phyloP scores from a whole-genome alignment of 2,329 filamentous ascomycete genomes.

The Cladosporium sp. region DNA sequence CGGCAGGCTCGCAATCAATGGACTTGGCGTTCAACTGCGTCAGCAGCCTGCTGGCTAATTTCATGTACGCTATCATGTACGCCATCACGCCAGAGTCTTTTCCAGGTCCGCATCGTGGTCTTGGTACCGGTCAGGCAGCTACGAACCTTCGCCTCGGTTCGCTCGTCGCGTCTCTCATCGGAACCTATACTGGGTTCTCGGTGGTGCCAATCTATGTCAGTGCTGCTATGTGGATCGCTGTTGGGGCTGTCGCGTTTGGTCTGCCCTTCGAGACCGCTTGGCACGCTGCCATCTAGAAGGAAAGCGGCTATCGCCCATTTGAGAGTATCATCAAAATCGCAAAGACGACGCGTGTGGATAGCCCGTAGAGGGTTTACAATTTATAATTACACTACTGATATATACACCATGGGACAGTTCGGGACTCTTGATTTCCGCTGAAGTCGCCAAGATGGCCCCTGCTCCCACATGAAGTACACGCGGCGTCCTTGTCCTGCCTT shows the following conservation, averaged over 20 bases:
- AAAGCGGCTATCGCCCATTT: neutral
- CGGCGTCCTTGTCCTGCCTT: too few relatives aligned
- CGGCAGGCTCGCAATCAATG: slow-evolving; percentile 39
- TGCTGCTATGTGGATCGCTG: slow-evolving; percentile 5
- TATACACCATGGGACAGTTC: too few relatives aligned
- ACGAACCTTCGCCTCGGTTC: slow-evolving; percentile 35
- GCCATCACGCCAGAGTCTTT: slow-evolving; percentile 49
- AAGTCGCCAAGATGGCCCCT: too few relatives aligned
- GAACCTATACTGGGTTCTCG: slow-evolving; percentile 7
- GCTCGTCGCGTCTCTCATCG: slow-evolving; percentile 31
- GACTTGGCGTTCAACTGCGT: slow-evolving; percentile 46
- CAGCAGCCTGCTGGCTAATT: slow-evolving; percentile 47
- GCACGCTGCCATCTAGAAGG: slow-evolving; percentile 1
- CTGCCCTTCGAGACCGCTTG: slow-evolving; percentile 8
- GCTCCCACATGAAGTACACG: too few relatives aligned
- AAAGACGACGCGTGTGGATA: too few relatives aligned
- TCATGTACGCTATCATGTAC: slow-evolving; percentile 49
- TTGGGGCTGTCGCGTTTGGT: neutral
- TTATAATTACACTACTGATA: too few relatives aligned
- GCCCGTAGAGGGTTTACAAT: too few relatives aligned
- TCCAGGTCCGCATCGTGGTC: slow-evolving; percentile 47
- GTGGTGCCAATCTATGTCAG: slow-evolving; percentile 9
- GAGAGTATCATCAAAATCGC: too few relatives aligned
- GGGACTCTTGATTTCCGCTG: too few relatives aligned
- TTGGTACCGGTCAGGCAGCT: slow-evolving; percentile 46